Evolutionary conservation across 2,329 filamentous ascomycete genomes (phyloP), one percentile per base, ranked within the genome.

Genomic region (Chrysoporthe deuterocubensis): DNA sequence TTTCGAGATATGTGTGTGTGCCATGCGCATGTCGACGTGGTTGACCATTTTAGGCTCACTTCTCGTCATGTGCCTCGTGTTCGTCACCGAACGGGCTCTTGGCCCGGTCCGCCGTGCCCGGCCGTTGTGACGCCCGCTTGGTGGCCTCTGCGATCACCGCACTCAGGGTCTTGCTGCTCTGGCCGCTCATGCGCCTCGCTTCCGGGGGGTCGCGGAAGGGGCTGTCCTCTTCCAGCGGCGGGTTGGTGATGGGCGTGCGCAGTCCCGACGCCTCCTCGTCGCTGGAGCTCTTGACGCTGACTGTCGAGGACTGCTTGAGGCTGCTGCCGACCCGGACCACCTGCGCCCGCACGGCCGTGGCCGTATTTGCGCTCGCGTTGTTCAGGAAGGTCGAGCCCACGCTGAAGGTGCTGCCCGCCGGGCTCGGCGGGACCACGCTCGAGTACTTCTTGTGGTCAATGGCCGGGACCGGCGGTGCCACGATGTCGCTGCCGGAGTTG

Each of bases 351-450:
- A 84, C 84, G 32, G 85, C 83, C 34, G 82, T 85, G 16, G 85
- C 86, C 1, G 87, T 89, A 46, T 84, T 81, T 48, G 84, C 81
- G 26, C 14, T 67, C 73, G 87, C 87, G 70, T 85, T 89, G 80
- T 89, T 91, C 72, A 91, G 80, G 77, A 90, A 90, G 1, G 89
- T 90, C 26, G 89, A 89, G 21, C 89, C 89, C 66, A 91, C 87
- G 73, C 88, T 90, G 75, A 91, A 91, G 46, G 86, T 85, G 77
- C 84, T 86, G 65, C 80, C 83, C 13, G 78, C 72, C 6, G 81
- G 82, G 73, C 87, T 89, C 72, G 83, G 84, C 32, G 83, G 88
- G 68, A 80, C 81, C 64, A 72, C 74, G 73, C 67, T 73, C 46
- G 80, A 82, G 75, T 88, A 90, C 75, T 84, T 87, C 70, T 85